Conservation (phyloP, 1,284 basidiomycete genomes). For the Stygiomarasmius scandens region DNA sequence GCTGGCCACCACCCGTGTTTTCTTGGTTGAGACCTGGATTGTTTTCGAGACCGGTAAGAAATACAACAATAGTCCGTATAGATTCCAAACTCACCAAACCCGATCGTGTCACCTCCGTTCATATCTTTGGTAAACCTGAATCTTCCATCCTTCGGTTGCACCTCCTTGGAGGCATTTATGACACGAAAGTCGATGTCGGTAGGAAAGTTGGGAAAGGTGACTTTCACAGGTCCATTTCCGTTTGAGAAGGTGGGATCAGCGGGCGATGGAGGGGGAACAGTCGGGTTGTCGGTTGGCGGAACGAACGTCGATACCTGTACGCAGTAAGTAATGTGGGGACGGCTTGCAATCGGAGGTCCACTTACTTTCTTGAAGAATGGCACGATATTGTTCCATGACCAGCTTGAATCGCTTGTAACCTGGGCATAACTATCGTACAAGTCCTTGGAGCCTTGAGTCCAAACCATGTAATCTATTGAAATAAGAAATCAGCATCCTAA, state of each 20-base stretch:
- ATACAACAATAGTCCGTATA: too few relatives aligned
- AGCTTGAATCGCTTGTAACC: constrained; percentile 38
- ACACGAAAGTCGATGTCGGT: constrained; percentile 32
- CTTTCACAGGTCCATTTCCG: not conserved
- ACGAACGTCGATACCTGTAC: not conserved
- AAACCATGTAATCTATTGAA: constrained; percentile 37
- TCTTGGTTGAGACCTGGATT: constrained; percentile 18
- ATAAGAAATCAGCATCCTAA: not conserved
- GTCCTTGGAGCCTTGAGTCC: constrained; percentile 38
- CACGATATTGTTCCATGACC: constrained; percentile 39
- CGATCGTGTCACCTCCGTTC: constrained; percentile 38
- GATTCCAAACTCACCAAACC: constrained; percentile 38
- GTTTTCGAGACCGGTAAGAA: too few relatives aligned
- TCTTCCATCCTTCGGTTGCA: constrained; percentile 1
- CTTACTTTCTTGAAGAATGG: constrained; percentile 33
- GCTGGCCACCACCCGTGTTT: constrained; percentile 23
- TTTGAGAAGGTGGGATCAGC: not conserved
- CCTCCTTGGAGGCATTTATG: constrained; percentile 32
- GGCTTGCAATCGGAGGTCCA: not conserved
- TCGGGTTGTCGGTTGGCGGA: constrained; percentile 12
- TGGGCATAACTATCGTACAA: constrained; percentile 39
- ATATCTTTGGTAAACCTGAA: constrained; percentile 42
- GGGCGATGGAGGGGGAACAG: not conserved
- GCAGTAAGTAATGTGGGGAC: not conserved
- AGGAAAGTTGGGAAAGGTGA: constrained; percentile 8